A percentile compares a stretch with the other conserved stretches of the same genome.
These are phyloP conservation scores for Lipomyces kockii DNA, from an alignment of 805 yeast species.

Conservation along the genomic window DNA sequence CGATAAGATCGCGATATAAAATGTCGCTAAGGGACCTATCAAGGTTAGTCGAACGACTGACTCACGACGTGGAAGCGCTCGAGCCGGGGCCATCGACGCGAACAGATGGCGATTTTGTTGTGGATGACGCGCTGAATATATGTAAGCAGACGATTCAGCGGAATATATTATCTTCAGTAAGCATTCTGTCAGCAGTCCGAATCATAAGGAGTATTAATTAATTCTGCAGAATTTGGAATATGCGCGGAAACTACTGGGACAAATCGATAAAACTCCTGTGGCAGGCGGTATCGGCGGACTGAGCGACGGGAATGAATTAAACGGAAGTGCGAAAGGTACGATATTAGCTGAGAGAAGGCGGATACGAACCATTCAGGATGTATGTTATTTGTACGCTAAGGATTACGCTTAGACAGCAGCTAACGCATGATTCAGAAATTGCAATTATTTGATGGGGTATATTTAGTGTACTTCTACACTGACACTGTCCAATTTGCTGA, in stretches of 20 bases:
- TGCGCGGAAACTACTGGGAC: constrained; percentile 27
- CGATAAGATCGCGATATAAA: not conserved
- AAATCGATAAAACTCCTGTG: constrained; percentile 20
- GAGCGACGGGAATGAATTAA: constrained; percentile 7
- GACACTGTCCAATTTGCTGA: not conserved
- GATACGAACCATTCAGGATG: constrained; percentile 33
- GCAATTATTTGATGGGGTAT: constrained; percentile 25
- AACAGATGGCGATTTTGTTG: not conserved
- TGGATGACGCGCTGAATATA: constrained; percentile 11
- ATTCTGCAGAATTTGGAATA: constrained; percentile 28
- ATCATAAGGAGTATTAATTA: not conserved
- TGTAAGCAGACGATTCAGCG: constrained; percentile 24
- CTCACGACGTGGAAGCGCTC: constrained; percentile 8
- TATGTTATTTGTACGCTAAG: constrained; percentile 4
- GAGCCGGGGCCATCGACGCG: not conserved
- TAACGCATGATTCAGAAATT: constrained; percentile 20
- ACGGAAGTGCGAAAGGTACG: constrained; percentile 10
- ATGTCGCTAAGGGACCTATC: constrained; percentile 27
- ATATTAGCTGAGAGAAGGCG: constrained; percentile 28
- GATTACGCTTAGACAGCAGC: not conserved
- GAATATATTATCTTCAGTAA: constrained; percentile 25
- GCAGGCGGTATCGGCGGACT: not conserved
- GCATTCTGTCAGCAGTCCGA: not conserved
- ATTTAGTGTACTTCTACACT: not conserved
- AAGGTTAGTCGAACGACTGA: constrained; percentile 11